Conservation (phyloP, 2,329 filamentous ascomycete genomes). For the Penicillium sp. region DNA sequence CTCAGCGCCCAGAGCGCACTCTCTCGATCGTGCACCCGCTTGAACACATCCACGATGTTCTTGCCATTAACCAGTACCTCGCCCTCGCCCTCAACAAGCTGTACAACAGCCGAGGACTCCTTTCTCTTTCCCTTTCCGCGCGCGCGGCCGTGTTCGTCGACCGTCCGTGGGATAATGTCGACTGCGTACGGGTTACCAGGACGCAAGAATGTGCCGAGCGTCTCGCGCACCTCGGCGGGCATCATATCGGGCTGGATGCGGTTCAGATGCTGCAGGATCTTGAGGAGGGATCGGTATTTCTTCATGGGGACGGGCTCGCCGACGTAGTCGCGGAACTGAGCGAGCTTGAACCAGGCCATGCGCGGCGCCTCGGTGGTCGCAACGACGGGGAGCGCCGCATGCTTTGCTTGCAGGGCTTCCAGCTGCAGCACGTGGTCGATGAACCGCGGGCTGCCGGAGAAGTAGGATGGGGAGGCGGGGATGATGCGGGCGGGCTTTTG, state of each 20-base stretch:
- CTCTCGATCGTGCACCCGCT: slow-evolving; percentile 87
- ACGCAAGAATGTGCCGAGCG: slow-evolving; percentile 70
- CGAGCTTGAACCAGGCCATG: slow-evolving; percentile 76
- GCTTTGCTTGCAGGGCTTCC: slow-evolving; percentile 67
- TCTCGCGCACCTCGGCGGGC: slow-evolving; percentile 65
- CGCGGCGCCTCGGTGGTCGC: slow-evolving; percentile 65
- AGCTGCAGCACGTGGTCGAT: slow-evolving; percentile 79
- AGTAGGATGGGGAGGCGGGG: slow-evolving; percentile 89
- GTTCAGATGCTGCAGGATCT: slow-evolving; percentile 76
- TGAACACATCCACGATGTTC: slow-evolving; percentile 76
- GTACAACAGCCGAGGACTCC: slow-evolving; percentile 78
- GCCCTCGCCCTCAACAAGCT: slow-evolving; percentile 87
- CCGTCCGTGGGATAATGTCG: slow-evolving; percentile 57
- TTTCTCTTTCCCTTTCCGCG: slow-evolving; percentile 83
- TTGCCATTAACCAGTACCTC: slow-evolving; percentile 89
- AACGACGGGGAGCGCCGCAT: slow-evolving; percentile 70
- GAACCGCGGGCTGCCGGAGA: slow-evolving; percentile 80
- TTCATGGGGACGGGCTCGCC: slow-evolving; percentile 72
- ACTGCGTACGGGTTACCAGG: slow-evolving; percentile 70
- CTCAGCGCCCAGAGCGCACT: slow-evolving; percentile 90
- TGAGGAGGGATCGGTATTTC: slow-evolving; percentile 75
- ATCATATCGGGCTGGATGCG: slow-evolving; percentile 77
- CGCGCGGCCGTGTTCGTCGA: slow-evolving; percentile 77
- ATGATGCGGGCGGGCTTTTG: slow-evolving; percentile 66
- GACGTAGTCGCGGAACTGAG: slow-evolving; percentile 69